Evolutionary conservation across 495 filamentous ascomycete species (phyloP), one percentile per base, ranked within the genome.

Genomic region (Elasticomyces elasticus): DNA sequence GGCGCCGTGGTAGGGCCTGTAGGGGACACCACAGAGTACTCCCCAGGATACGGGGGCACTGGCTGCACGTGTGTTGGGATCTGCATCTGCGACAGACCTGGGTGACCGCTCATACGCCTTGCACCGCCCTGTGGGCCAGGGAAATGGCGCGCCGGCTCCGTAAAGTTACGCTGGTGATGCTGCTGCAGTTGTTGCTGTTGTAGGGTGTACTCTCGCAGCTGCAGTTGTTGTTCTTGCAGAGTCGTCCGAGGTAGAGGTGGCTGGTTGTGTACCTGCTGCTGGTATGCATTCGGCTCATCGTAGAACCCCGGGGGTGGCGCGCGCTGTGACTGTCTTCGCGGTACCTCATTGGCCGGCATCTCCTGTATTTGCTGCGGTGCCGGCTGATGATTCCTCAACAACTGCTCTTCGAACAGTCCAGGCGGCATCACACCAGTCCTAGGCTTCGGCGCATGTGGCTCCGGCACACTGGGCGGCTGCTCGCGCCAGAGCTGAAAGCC

Each of bases 401-500:
- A 37, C 23, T 62, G 60, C 30, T 62, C 60, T 19, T 60, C 57
- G 33, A 60, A 62, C 19, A 53, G 40, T 0, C 56, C 56, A 5
- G 60, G 56, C 12, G 64, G 66, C 7, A 64, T 63, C 11, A 52
- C 45, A n/a, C n/a, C n/a, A 30, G 40, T 56, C 2, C 62, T 62
- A n/a, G 53, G 54, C 37, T 67, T 65, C 2, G 62, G 62, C 45
- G 51, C 59, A 33, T 63, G 58, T 2, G 52, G 47, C 42, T 64
- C 65, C 35, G 54, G 60, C 48, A 58, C 13, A 17, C 63, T 63
- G 9, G 51, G 35, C 15, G 59, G 54, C 17, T 58, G 56, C 22
- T 67, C 67, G 35, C 62, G 62, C 59, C 64, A 67, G 0, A 61
- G 50, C 13, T 51, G 49, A 44, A 67, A 53, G 44, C 57, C 57